A percentile compares a stretch with the other conserved stretches of the same genome.
Conservation (phyloP, 2,329 filamentous ascomycete species). For the Neonectria ditissima region DNA sequence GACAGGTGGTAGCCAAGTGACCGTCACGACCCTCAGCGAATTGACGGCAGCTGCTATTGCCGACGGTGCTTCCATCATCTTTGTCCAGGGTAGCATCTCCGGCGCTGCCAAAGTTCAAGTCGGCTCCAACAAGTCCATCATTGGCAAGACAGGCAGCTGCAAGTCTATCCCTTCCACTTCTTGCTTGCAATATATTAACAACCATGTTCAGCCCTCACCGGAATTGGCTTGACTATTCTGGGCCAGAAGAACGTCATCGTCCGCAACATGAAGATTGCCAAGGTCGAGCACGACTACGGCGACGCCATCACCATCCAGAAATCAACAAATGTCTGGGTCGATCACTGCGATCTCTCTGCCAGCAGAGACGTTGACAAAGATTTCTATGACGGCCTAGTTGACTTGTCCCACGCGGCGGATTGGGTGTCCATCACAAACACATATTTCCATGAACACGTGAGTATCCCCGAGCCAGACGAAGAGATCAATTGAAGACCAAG, state of each 20-base stretch:
- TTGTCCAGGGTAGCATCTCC: conserved; percentile 38
- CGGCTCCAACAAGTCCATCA: conserved; percentile 40
- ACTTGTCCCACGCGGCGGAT: conserved; percentile 59
- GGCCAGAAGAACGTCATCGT: conserved; percentile 64
- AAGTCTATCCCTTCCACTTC: neutral
- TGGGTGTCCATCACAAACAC: conserved; percentile 57
- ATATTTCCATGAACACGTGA: conserved; percentile 57
- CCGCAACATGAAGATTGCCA: conserved; percentile 65
- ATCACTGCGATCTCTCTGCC: conserved; percentile 57
- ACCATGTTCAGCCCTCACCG: conserved; percentile 31
- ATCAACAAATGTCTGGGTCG: conserved; percentile 61
- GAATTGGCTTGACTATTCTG: conserved; percentile 35
- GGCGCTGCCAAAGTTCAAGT: conserved; percentile 41
- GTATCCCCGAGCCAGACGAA: neutral
- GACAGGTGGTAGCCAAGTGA: neutral
- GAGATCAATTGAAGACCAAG: neutral
- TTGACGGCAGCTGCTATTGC: conserved; percentile 33
- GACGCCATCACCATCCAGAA: conserved; percentile 64
- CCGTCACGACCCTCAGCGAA: conserved; percentile 33
- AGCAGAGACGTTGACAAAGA: conserved; percentile 55
- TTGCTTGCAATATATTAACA: neutral
- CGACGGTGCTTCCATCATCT: conserved; percentile 28
- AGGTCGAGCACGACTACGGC: conserved; percentile 58
- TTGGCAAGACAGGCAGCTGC: conserved; percentile 40
- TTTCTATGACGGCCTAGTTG: conserved; percentile 57